A percentile compares a stretch with the other conserved stretches of the same genome.
phyloP scores from a whole-genome alignment of 768 basidiomycete species.

The Brasilioporus rufonigricans region DNA sequence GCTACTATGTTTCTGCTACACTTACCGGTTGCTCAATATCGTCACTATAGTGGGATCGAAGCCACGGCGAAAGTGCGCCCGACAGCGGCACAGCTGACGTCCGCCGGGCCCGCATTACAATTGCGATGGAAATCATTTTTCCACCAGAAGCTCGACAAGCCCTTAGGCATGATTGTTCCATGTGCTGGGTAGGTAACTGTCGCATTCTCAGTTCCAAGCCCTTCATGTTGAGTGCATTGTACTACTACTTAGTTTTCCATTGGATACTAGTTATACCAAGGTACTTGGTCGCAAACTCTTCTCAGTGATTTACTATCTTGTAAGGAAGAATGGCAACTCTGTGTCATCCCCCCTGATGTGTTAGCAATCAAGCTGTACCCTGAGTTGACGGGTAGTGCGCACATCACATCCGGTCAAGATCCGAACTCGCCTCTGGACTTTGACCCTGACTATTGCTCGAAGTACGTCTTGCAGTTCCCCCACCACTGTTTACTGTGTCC shows the following conservation, averaged over 20 bases:
- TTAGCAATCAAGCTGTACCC: constrained; percentile 38
- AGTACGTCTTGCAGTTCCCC: constrained; percentile 30
- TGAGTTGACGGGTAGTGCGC: constrained; percentile 43
- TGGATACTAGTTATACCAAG: constrained; percentile 10
- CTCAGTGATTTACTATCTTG: constrained; percentile 7
- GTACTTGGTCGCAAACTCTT: constrained; percentile 28
- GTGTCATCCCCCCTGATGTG: background rate
- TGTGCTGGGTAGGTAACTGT: constrained; percentile 38
- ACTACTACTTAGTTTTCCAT: constrained; percentile 23
- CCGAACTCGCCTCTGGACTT: constrained; percentile 43
- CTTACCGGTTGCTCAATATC: background rate
- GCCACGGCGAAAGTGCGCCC: constrained; percentile 56
- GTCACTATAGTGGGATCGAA: constrained; percentile 48
- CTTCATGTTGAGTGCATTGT: background rate
- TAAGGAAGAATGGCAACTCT: background rate
- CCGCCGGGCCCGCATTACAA: constrained; percentile 41
- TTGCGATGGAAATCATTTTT: constrained; percentile 53
- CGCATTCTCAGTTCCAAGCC: background rate
- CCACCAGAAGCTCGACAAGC: constrained; percentile 51
- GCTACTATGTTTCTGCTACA: background rate
- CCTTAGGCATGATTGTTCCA: constrained; percentile 42
- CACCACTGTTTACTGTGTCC: background rate
- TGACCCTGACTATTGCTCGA: constrained; percentile 42
- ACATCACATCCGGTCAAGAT: constrained; percentile 44
- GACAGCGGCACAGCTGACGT: constrained; percentile 43